Conservation (phyloP, 2,329 filamentous ascomycete species). For the Fusarium sp. region DNA sequence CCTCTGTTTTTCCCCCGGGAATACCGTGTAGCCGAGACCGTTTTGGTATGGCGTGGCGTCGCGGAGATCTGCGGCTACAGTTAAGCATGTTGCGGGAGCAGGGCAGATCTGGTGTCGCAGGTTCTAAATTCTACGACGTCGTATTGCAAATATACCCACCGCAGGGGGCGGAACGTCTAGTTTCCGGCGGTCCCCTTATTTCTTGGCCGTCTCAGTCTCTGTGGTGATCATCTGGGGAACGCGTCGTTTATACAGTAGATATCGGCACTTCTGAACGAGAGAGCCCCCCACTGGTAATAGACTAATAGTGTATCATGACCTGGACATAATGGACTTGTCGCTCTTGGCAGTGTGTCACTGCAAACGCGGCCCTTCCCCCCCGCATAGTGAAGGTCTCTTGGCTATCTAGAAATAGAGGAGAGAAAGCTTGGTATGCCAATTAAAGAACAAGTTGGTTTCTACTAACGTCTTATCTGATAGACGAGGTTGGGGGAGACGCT, state of each 20-base stretch:
- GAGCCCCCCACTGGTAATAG: not conserved
- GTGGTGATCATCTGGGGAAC: not conserved
- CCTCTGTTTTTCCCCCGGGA: not conserved
- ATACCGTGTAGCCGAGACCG: not conserved
- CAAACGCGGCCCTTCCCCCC: not conserved
- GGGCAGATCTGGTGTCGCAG: slow-evolving; percentile 2
- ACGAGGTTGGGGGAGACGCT: not conserved
- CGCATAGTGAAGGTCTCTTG: not conserved
- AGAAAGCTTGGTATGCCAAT: not conserved
- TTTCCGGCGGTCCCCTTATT: not conserved
- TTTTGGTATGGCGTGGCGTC: not conserved
- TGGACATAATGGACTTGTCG: not conserved
- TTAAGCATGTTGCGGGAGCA: slow-evolving; percentile 12
- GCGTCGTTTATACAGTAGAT: not conserved
- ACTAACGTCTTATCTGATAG: not conserved
- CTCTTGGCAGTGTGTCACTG: slow-evolving; percentile 1
- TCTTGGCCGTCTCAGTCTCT: not conserved
- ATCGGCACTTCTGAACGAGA: not conserved
- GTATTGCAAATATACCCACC: not conserved
- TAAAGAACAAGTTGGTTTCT: not conserved
- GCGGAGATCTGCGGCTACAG: not conserved
- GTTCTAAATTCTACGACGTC: not conserved
- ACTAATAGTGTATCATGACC: not conserved
- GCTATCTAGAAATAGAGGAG: not conserved
- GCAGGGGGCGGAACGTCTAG: not conserved